Conservation (phyloP, 768 basidiomycete species). For the Tylopilus subfusipes region DNA sequence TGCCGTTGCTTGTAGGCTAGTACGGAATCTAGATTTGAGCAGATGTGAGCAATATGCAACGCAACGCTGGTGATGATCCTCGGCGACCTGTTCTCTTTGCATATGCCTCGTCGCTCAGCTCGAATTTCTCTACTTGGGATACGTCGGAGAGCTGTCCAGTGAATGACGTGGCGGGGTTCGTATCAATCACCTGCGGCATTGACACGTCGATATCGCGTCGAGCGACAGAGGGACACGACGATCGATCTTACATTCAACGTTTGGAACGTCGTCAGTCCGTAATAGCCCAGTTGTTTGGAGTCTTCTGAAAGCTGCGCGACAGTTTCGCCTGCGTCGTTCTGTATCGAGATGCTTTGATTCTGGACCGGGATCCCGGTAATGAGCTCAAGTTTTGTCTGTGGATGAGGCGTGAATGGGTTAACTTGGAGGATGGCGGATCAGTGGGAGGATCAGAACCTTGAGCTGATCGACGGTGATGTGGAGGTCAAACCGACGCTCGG, state of each 20-base stretch:
- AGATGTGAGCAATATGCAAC: constrained; percentile 2
- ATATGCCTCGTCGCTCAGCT: constrained; percentile 79
- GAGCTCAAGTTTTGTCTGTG: constrained; percentile 75
- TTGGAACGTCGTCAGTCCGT: constrained; percentile 72
- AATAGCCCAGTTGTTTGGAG: constrained; percentile 63
- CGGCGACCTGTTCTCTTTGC: constrained; percentile 69
- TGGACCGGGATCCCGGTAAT: constrained; percentile 85
- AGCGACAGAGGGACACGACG: not conserved
- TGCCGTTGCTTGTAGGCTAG: constrained; percentile 83
- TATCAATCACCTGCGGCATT: constrained; percentile 60
- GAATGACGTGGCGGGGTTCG: constrained; percentile 68
- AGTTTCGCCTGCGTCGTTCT: constrained; percentile 51
- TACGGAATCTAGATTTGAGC: constrained; percentile 64
- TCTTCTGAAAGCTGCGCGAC: constrained; percentile 65
- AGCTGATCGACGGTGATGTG: constrained; percentile 72
- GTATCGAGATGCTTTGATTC: constrained; percentile 67
- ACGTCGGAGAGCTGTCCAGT: constrained; percentile 86
- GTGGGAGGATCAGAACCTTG: constrained; percentile 54
- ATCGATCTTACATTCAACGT: constrained; percentile 65
- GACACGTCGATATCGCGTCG: not conserved
- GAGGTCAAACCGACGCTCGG: constrained; percentile 82
- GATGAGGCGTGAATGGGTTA: not conserved
- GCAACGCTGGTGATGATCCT: not conserved
- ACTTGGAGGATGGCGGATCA: not conserved
- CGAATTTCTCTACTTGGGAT: constrained; percentile 88